These are phyloP conservation scores for Elsinoe perseae DNA, from an alignment of 2,329 filamentous ascomycete genomes.

Conservation along the genomic window DNA sequence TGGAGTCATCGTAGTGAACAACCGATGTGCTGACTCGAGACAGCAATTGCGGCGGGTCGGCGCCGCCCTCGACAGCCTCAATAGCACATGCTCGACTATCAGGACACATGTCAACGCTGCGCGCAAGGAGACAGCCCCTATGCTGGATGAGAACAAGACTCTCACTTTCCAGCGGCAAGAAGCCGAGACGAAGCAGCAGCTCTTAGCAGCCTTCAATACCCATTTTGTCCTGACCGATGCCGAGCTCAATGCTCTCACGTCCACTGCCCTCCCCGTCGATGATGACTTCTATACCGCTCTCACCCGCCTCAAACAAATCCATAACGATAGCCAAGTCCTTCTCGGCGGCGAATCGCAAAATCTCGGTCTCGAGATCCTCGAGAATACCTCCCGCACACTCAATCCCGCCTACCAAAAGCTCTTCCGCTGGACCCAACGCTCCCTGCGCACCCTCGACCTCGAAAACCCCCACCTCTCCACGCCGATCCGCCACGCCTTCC, in stretches of 20 bases:
- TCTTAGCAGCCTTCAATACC: conserved; percentile 67
- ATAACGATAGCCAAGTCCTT: conserved; percentile 79
- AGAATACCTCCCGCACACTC: conserved; percentile 76
- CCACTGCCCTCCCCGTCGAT: conserved; percentile 72
- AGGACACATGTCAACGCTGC: conserved; percentile 68
- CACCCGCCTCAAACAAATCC: conserved; percentile 73
- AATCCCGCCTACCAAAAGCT: conserved; percentile 91
- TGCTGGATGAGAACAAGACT: conserved; percentile 67
- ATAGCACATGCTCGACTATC: conserved; percentile 73
- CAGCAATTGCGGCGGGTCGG: conserved; percentile 85
- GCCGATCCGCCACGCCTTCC: conserved; percentile 72
- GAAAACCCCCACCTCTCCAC: conserved; percentile 89
- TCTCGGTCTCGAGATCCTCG: conserved; percentile 82
- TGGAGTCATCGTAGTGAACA: not conserved
- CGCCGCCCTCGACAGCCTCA: conserved; percentile 66
- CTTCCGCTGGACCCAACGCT: conserved; percentile 88
- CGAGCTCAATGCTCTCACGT: conserved; percentile 67
- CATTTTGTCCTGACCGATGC: conserved; percentile 82
- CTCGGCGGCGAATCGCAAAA: conserved; percentile 86
- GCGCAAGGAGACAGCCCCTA: conserved; percentile 62
- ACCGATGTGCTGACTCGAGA: conserved; percentile 24
- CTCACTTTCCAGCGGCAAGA: conserved; percentile 66
- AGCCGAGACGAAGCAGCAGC: conserved; percentile 68
- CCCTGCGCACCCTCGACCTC: conserved; percentile 85
- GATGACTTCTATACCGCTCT: conserved; percentile 76